phyloP scores from a whole-genome alignment of 176 grass and related monocot genomes.

The Sorghum bicolor region Sorghum_bicolor_NCBIv3 NC_012870.2:68929501-68930000 shows the following conservation, averaged over 20 bases:
- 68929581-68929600: neutral
- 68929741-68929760: neutral
- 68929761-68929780: neutral
- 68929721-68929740: neutral
- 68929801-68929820: neutral
- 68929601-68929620: neutral
- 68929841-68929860: neutral
- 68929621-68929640: neutral
- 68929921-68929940: neutral
- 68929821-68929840: neutral
- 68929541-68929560: neutral
- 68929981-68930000: neutral
- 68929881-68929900: neutral
- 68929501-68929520: constrained; percentile 6
- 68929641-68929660: constrained; percentile 7
- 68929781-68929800: neutral
- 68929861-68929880: neutral
- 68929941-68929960: neutral
- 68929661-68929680: neutral
- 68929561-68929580: constrained; percentile 1
- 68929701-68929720: neutral
- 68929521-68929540: constrained; percentile 8
- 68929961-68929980: neutral
- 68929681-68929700: neutral
- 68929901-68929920: neutral